Conservation (phyloP, 1,139 yeast species). For the Arxiozyma bovina region DNA sequence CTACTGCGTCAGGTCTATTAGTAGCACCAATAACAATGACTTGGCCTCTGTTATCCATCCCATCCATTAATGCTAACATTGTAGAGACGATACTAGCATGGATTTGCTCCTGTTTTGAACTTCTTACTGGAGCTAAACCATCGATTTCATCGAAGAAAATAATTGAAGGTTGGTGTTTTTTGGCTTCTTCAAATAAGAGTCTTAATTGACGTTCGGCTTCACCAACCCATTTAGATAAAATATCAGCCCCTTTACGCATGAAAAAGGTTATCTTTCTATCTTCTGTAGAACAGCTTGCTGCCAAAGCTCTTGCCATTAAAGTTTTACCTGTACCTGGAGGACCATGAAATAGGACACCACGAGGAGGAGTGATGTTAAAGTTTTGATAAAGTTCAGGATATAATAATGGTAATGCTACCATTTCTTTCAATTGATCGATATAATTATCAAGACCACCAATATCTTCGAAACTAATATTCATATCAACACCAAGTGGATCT, state of each 20-base stretch:
- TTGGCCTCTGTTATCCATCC: conserved; percentile 96
- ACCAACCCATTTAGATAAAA: conserved; percentile 97
- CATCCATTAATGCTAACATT: conserved; percentile 91
- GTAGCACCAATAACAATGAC: conserved; percentile 98
- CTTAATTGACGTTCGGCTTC: conserved; percentile 95
- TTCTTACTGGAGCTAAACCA: conserved; percentile 95
- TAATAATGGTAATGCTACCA: conserved; percentile 88
- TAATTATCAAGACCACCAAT: conserved; percentile 92
- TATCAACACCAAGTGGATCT: conserved; percentile 91
- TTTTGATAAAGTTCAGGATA: conserved; percentile 91
- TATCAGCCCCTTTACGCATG: conserved; percentile 98
- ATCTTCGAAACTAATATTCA: conserved; percentile 79
- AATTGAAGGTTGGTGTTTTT: conserved; percentile 89
- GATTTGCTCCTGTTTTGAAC: conserved; percentile 94
- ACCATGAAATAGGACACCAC: conserved; percentile 97
- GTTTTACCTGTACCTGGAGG: conserved; percentile 99
- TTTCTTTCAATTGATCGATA: conserved; percentile 86
- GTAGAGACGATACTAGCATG: conserved; percentile 97
- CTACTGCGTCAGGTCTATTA: conserved; percentile 94
- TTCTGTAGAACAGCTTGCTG: conserved; percentile 85
- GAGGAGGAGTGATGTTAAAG: conserved; percentile 89
- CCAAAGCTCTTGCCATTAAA: conserved; percentile 93
- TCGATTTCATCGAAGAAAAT: conserved; percentile 96
- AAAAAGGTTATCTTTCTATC: conserved; percentile 83
- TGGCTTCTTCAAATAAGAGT: conserved; percentile 87